phyloP scores from a whole-genome alignment of 345 rosid species.

The Microcos paniculata region DNA sequence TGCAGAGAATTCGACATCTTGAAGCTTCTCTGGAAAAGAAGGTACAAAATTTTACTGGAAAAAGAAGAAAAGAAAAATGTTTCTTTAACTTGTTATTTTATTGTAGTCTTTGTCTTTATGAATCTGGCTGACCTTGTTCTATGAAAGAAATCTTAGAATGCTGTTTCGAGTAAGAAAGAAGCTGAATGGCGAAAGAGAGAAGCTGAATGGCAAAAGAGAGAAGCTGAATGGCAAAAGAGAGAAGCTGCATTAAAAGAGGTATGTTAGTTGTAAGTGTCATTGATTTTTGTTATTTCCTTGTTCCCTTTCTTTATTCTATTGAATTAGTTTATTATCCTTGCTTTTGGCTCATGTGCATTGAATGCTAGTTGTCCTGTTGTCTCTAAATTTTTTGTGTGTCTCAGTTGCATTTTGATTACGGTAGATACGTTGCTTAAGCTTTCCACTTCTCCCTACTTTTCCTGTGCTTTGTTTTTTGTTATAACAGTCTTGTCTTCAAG shows the following conservation, averaged over 20 bases:
- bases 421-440: slow-evolving; percentile 1
- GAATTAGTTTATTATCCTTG: neutral
- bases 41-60: slow-evolving; percentile 35
- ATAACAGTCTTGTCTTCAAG: neutral
- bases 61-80: neutral
- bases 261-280: slow-evolving; percentile 6
- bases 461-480: neutral
- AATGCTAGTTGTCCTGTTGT: neutral
- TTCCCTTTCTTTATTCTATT: neutral
- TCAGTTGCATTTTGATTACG: slow-evolving; percentile 9
- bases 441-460: slow-evolving; percentile 4
- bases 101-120: neutral
- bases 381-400: slow-evolving; percentile 3
- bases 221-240: slow-evolving; percentile 49
- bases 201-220: slow-evolving; percentile 40
- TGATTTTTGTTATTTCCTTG: neutral
- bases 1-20: slow-evolving; percentile 62
- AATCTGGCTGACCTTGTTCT: neutral
- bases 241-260: slow-evolving; percentile 59
- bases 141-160: slow-evolving; percentile 32
- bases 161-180: slow-evolving; percentile 31
- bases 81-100: neutral
- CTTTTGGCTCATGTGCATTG: neutral
- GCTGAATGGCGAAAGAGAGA: slow-evolving; percentile 30
- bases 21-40: slow-evolving; percentile 59